Evolutionary conservation across 352 stramenopile genomes (phyloP), one percentile per base, ranked within the genome.

Genomic region (Globisporangium barbulae): DNA sequence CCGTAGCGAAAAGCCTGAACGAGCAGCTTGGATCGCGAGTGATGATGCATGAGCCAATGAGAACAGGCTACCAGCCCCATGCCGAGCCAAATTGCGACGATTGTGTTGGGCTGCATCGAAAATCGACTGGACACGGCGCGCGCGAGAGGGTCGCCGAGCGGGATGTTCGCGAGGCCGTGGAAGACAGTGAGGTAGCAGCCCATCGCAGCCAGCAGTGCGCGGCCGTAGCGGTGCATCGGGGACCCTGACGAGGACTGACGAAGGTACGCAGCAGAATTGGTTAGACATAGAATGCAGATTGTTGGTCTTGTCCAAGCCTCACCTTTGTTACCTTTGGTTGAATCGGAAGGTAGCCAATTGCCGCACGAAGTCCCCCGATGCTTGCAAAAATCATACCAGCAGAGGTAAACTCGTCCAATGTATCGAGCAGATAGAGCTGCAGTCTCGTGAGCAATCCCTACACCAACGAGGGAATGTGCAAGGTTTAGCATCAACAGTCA

Each of bases 91-190:
- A 97, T 70, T 53, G 89, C 94, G 2, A 88, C 53, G 6, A 98
- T 42, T 19, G 97, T 79, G 65, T 97, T 97, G 12, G 92, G 90
- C 54, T 98, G 90, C 75, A 97, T 89, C 63, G 83, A 93, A 62
- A 97, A 97, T 30, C 89, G 85, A 67, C 81, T 80, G 49, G 97
- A 93, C 31, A 98, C 85, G 7, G 88, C 94, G 35, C 82, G 96
- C 9, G 97, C 71, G 17, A 98, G 88, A 5, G 75, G 70, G 42
- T 96, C 68, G 35, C 73, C 68, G 3, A 98, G 75, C 6, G 94
- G 94, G 30, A 98, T 71, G 65, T 98, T 98, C 8, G 90, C 83
- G 8, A 98, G 76, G 3, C 78, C 79, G 70, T 98, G 91, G 69
- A 98, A 98, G 0, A 97, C 75, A 4, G 88, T 15, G 21, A 98